Evolutionary conservation across 805 yeast species (phyloP).

Genomic region (Starmerella stigmatis): DNA sequence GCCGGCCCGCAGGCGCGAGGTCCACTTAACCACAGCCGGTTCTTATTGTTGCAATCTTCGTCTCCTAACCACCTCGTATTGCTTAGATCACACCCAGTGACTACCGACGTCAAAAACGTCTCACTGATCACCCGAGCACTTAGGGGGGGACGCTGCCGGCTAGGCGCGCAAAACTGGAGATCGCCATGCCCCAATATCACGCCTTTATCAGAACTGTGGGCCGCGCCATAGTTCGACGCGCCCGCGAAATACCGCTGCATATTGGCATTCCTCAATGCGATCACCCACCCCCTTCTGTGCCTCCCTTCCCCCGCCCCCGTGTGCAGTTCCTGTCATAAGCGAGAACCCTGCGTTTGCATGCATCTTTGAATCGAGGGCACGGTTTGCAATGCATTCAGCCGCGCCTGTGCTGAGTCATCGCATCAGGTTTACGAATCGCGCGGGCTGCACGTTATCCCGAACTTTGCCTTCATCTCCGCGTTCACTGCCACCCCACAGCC

Average conservation of each 20-base stretch:
- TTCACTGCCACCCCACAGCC: not conserved
- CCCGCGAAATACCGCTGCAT: not conserved
- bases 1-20: no score
- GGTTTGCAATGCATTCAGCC: slow-evolving; percentile 3
- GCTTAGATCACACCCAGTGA: no score
- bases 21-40: no score
- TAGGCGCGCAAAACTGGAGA: no score
- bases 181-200: no score
- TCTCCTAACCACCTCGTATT: no score
- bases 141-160: no score
- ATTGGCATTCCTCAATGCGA: not conserved
- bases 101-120: no score
- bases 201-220: no score
- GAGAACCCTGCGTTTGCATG: slow-evolving; percentile 6
- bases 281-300: not conserved
- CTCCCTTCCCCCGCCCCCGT: not conserved
- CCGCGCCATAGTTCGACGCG: no score
- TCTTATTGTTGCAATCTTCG: no score
- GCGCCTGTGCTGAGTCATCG: slow-evolving; percentile 4
- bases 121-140: no score
- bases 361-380: slow-evolving; percentile 1
- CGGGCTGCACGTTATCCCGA: slow-evolving; percentile 2
- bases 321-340: slow-evolving; percentile 4
- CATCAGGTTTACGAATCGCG: slow-evolving; percentile 5
- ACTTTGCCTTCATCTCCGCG: slow-evolving; percentile 6